Evolutionary conservation across 495 filamentous ascomycete genomes (phyloP), one percentile per base, ranked within the genome.

Genomic region (Lepidopterella palustris): DNA sequence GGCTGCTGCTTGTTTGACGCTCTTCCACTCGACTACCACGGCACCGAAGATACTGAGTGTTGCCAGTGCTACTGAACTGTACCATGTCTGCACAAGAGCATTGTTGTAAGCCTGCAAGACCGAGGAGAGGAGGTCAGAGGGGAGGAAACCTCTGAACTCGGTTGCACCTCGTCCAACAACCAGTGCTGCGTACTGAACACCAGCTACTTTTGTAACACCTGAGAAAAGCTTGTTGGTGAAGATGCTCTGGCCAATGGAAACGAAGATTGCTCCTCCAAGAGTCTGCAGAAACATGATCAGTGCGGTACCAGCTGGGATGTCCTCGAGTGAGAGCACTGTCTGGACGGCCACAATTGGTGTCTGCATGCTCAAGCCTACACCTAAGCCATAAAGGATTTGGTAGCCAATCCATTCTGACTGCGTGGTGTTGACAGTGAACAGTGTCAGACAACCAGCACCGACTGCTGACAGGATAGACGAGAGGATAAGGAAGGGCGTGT

Each of bases 201-300:
- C 32, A 39, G n/a, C 6, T 39, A n/a, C 32, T 39, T 6, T n/a
- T 39, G 6, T n/a, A 39, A 39, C 8, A n/a, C n/a, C n/a, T n/a
- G 6, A n/a, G 8, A 39, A 6, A n/a, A 72, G 35, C 45, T 59
- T 48, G 28, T 49, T 62, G 2, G 29, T 4, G 27, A 65, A 54
- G 1, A 62, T 32, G n/a, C 11, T 40, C 35, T 65, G 59, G 3
- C 23, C 53, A 3, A 60, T 31, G 8, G 49, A 11, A 10, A 63
- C 13, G 26, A 52, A 49, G 8, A 63, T 31, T 3, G 63, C 55
- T 26, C 60, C 60, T 4, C 60, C 50, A 1, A 65, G 10, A 13
- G 25, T 45, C 24, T 62, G 59, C 8, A 25, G 11, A 24, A 65
- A 62, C 31, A 69, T 10, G 20, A 71, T 56, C 28, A 65, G 5